Percentiles rank a stretch among this genome's conserved stretches.
phyloP scores from a whole-genome alignment of 345 rosid species.

The Citrus trifoliata region DNA sequence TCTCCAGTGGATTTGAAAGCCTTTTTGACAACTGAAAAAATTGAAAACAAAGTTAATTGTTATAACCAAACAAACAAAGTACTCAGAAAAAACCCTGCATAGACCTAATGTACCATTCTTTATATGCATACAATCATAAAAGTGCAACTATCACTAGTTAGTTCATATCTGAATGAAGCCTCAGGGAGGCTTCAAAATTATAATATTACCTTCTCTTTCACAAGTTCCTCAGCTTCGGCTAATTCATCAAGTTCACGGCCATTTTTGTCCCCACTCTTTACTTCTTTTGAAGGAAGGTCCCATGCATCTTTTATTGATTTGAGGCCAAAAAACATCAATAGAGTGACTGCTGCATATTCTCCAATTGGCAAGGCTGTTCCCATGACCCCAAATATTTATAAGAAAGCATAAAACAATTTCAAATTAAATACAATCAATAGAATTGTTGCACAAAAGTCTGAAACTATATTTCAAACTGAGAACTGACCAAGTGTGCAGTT shows the following conservation, averaged over 20 bases:
- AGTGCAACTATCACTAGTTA: neutral
- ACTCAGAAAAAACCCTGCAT: neutral
- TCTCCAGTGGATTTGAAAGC: slow-evolving; percentile 84
- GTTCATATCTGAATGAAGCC: neutral
- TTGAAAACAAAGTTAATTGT: neutral
- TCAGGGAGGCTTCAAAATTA: neutral
- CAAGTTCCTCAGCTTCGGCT: slow-evolving; percentile 91
- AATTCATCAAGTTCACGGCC: slow-evolving; percentile 77
- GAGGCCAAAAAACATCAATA: slow-evolving; percentile 87
- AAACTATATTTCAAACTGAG: neutral
- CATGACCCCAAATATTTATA: slow-evolving; percentile 12
- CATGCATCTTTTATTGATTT: slow-evolving; percentile 98
- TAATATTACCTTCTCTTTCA: slow-evolving; percentile 67
- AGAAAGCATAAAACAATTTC: slow-evolving; percentile 15
- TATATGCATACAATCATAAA: neutral
- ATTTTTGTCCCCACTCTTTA: slow-evolving; percentile 48
- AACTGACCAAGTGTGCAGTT: neutral
- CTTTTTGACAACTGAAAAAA: slow-evolving; percentile 58
- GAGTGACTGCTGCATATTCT: slow-evolving; percentile 92
- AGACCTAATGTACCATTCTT: neutral
- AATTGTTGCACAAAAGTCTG: neutral
- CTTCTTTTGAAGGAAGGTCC: slow-evolving; percentile 65
- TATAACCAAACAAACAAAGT: neutral
- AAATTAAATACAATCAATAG: neutral
- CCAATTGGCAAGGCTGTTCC: slow-evolving; percentile 88